phyloP scores from a whole-genome alignment of 108 stramenopile species.

The Discostella pseudostelligera region DNA sequence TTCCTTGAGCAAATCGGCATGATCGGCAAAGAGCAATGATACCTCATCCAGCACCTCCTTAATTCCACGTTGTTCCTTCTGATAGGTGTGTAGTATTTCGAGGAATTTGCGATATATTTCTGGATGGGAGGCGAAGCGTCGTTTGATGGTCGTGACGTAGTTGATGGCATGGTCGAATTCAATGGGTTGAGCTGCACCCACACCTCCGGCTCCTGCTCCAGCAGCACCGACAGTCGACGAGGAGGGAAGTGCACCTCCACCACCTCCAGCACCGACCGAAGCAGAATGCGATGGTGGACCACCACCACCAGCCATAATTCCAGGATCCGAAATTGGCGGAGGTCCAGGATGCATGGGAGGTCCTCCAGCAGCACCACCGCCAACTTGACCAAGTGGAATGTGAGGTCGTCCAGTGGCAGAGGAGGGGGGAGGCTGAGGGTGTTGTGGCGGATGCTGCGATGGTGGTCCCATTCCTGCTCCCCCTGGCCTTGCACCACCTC shows the following conservation, averaged over 20 bases:
- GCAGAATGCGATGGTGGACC: no score
- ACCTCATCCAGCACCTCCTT: constrained; percentile 97
- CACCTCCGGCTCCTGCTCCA: not conserved
- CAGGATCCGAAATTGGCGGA: no score
- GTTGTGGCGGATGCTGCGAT: no score
- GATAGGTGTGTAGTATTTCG: constrained; percentile 98
- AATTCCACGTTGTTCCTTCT: constrained; percentile 97
- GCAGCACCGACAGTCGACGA: no score
- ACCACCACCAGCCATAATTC: no score
- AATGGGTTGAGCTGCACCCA: constrained; percentile 53
- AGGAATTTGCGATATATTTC: constrained; percentile 96
- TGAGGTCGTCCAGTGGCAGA: not conserved
- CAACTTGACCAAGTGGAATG: no score
- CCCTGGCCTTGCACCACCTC: not conserved
- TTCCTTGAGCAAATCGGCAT: constrained; percentile 96
- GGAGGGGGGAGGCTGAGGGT: no score
- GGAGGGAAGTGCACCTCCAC: not conserved
- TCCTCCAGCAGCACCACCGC: no score
- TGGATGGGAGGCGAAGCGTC: constrained; percentile 92
- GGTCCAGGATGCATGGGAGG: no score
- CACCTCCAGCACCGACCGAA: not conserved
- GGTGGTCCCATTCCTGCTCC: not conserved
- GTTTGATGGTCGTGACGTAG: constrained; percentile 97
- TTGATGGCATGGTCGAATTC: constrained; percentile 99
- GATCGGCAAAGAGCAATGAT: constrained; percentile 94